Conservation (phyloP, 192 early-diverging fungal genomes). For the Coemansia sp. region DNA sequence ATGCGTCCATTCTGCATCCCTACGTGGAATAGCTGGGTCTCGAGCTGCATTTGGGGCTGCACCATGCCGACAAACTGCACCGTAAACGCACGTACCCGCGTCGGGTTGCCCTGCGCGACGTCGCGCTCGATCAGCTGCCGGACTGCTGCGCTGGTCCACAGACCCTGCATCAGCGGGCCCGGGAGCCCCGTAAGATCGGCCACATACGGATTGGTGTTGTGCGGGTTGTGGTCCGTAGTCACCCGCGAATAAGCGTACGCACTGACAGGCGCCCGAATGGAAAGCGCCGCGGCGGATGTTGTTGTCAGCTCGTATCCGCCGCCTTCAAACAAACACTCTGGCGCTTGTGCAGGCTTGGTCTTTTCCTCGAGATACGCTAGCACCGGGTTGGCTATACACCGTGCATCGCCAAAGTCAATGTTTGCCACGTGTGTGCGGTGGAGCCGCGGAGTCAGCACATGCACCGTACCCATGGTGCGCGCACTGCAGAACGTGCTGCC, state of each 20-base stretch:
- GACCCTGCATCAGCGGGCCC: slow-evolving; percentile 81
- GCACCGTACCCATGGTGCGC: slow-evolving; percentile 64
- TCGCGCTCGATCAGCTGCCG: slow-evolving; percentile 86
- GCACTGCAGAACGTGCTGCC: slow-evolving; percentile 56
- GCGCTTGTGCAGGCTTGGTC: slow-evolving; percentile 42
- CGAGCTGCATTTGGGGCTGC: slow-evolving; percentile 73
- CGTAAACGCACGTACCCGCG: slow-evolving; percentile 72
- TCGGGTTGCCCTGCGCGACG: slow-evolving; percentile 81
- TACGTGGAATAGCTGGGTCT: slow-evolving; percentile 79
- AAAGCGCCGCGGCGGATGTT: not conserved
- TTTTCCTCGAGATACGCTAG: slow-evolving; percentile 72
- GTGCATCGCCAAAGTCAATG: slow-evolving; percentile 66
- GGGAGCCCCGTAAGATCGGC: slow-evolving; percentile 79
- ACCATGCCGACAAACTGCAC: slow-evolving; percentile 80
- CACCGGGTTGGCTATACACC: slow-evolving; percentile 72
- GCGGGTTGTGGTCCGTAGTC: slow-evolving; percentile 86
- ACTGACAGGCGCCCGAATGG: slow-evolving; percentile 24
- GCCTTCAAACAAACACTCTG: slow-evolving; percentile 67
- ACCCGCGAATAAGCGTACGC: slow-evolving; percentile 80
- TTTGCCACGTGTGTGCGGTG: slow-evolving; percentile 69
- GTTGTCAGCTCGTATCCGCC: slow-evolving; percentile 53
- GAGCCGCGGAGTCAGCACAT: slow-evolving; percentile 57
- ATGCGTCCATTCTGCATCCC: slow-evolving; percentile 91
- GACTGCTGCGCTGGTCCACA: slow-evolving; percentile 86
- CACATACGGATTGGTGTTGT: slow-evolving; percentile 90